Evolutionary conservation across 495 filamentous ascomycete genomes (phyloP).

Genomic region (Cenococcum geophilum): DNA sequence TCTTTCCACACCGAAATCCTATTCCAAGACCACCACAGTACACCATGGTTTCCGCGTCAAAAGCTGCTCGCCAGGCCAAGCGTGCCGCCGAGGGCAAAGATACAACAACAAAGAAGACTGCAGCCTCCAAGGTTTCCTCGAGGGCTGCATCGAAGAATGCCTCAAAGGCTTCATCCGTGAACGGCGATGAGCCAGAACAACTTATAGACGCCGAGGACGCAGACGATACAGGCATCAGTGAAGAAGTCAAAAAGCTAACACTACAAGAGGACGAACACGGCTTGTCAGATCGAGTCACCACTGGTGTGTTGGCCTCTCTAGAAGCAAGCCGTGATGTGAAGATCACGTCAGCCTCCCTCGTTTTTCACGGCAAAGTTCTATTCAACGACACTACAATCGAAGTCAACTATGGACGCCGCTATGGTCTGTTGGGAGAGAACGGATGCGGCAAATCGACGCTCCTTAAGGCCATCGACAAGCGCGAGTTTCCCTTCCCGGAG

Average conservation of each 20-base stretch:
- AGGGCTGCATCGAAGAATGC: slow-evolving; percentile 58
- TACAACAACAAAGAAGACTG: slow-evolving; percentile 40
- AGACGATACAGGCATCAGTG: slow-evolving; percentile 65
- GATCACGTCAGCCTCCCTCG: slow-evolving; percentile 84
- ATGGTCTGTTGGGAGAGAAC: slow-evolving; percentile 96
- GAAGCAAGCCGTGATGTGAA: slow-evolving; percentile 85
- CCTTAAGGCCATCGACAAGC: slow-evolving; percentile 85
- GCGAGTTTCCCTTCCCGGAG: slow-evolving; percentile 93
- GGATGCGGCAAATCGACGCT: slow-evolving; percentile 97
- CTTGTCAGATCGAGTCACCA: slow-evolving; percentile 95
- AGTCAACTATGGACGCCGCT: slow-evolving; percentile 85
- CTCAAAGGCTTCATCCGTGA: slow-evolving; percentile 59
- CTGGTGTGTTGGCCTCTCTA: slow-evolving; percentile 87
- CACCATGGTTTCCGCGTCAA: slow-evolving; percentile 88
- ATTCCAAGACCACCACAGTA: neutral
- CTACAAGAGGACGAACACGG: slow-evolving; percentile 94
- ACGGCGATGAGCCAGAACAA: slow-evolving; percentile 61
- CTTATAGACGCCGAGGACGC: slow-evolving; percentile 51
- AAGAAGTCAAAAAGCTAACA: slow-evolving; percentile 72
- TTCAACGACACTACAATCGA: slow-evolving; percentile 90
- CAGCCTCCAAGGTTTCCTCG: slow-evolving; percentile 57
- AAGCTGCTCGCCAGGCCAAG: slow-evolving; percentile 95
- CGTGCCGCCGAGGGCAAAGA: slow-evolving; percentile 63
- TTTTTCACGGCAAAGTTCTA: slow-evolving; percentile 96
- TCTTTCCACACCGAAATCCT: neutral